Evolutionary conservation across 257 asterid genomes (phyloP), one percentile per base, ranked within the genome.

Genomic region (Echium plantagineum): DNA sequence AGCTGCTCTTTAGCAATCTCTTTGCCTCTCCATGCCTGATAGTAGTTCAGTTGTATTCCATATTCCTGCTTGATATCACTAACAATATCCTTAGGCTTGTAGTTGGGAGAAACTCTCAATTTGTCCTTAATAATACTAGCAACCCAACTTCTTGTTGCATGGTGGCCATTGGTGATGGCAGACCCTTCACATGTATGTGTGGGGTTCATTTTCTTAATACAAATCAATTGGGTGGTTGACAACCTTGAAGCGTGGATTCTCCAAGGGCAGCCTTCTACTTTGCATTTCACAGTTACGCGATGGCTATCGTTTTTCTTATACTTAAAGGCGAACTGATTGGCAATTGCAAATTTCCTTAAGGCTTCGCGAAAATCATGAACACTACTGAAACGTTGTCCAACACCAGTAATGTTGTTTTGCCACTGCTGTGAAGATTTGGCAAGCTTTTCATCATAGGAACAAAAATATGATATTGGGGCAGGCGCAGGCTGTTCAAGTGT

Each of bases 21-120:
- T 75, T 93, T 93, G 18, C 98, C 96, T 53, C 98, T 85, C 98
- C 98, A 93, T 5, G 98, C 98, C 80, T 93, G 98, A 72, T 84
- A 93, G 80, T 93, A 93, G 68, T 93, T 93, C 55, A 93, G 74
- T 62, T 89, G 94, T 65, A 93, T 82, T n/a, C 98, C 98, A 30
- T 81, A 93, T 71, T 93, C 97, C 74, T 84, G 77, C 73, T 89
- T 89, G 71, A 93, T 83, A 83, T 93, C 95, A 51, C 71, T 85
- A 55, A 93, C 99, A 24, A 93, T 93, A 72, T 93, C 97, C 81
- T 86, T 93, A 0, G 99, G 99, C 80, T 89, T 93, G 72, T 93
- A 93, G 61, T 84, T 80, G 0, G 99, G 99, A 55, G 74, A 81
- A 61, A 77, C 86, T 71, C 84, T 83, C 61, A 93, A 74, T 73